Conservation (phyloP, 495 filamentous ascomycete genomes). For the Neurospora sp. region DNA sequence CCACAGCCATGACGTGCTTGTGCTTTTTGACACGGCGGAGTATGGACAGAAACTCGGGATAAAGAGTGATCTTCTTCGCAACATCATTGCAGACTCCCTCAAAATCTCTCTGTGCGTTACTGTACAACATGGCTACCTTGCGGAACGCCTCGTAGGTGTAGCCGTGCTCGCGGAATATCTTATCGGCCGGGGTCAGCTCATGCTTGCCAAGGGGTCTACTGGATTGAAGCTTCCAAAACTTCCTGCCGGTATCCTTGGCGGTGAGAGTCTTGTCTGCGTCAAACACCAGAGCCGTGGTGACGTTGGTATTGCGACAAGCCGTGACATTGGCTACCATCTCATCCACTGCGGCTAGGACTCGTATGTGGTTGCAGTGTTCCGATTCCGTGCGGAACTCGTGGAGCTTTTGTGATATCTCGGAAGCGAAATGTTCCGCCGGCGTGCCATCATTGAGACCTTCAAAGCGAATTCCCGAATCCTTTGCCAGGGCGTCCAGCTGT, state of each 20-base stretch:
- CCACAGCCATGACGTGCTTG: conserved; percentile 37
- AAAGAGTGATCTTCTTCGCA: conserved; percentile 33
- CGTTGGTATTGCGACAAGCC: background rate
- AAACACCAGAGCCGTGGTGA: conserved; percentile 38
- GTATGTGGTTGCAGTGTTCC: conserved; percentile 27
- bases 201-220: background rate
- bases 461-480: conserved; percentile 39
- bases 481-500: conserved; percentile 40
- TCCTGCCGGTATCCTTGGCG: conserved; percentile 40
- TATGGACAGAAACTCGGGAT: conserved; percentile 40
- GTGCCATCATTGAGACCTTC: conserved; percentile 8
- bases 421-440: background rate
- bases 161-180: conserved; percentile 40
- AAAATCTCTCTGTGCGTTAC: conserved; percentile 40
- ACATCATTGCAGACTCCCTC: conserved; percentile 38
- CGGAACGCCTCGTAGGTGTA: conserved; percentile 50
- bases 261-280: conserved; percentile 52
- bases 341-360: conserved; percentile 22
- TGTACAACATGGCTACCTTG: conserved; percentile 47
- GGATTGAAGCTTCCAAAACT: conserved; percentile 40
- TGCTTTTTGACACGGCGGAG: conserved; percentile 27
- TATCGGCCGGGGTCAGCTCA: conserved; percentile 27
- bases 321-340: conserved; percentile 16
- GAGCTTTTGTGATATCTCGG: conserved; percentile 21
- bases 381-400: conserved; percentile 32